Evolutionary conservation across 139 green algal species (phyloP), one percentile per base, ranked within the genome.

Genomic region (Chlorella sp.): DNA sequence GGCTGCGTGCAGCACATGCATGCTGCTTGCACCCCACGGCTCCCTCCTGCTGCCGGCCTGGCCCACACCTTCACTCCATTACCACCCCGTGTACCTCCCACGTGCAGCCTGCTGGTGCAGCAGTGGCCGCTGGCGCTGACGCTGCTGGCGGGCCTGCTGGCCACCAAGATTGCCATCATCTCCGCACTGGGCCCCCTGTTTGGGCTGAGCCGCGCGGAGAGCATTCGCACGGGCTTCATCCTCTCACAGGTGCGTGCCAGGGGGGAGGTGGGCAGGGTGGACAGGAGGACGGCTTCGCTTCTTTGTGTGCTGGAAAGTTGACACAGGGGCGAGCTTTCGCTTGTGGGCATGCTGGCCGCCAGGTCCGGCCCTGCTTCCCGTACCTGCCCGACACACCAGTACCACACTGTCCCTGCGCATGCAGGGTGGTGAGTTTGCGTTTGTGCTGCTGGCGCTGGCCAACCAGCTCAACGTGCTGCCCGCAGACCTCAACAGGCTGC

Each of bases 391-490:
- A n/a, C n/a, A n/a, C n/a, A n/a, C 44, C 44, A 55, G 7, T 55
- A 11, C 55, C 28, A n/a, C n/a, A n/a, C n/a, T 11, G 0, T 32
- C 55, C 36, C 75, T 23, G 0, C 57, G 12, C 25, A 47, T 60
- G 34, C 96, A 99, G 88, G 97, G 97, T n/a, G 97, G 97, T 5
- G 97, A 99, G 93, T 99, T 99, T 92, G 97, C 97, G 12, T 99
- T 99, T 88, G 97, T 99, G 74, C 93, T 99, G 81, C 94, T 99
- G 62, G 93, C 92, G 13, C 90, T 99, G 32, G 96, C 96, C 47
- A 89, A 92, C 44, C 85, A 94, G 84, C 92, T 98, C 15, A 87
- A 94, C 44, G 87, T 97, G 20, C 90, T 98, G 79, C 96, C 96
- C 3, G 80, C 88, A 55, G 91, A 97, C 51, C 93, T 98, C 56